phyloP scores from a whole-genome alignment of 1,139 yeast genomes.

The Yamadazyma sp. region DNA sequence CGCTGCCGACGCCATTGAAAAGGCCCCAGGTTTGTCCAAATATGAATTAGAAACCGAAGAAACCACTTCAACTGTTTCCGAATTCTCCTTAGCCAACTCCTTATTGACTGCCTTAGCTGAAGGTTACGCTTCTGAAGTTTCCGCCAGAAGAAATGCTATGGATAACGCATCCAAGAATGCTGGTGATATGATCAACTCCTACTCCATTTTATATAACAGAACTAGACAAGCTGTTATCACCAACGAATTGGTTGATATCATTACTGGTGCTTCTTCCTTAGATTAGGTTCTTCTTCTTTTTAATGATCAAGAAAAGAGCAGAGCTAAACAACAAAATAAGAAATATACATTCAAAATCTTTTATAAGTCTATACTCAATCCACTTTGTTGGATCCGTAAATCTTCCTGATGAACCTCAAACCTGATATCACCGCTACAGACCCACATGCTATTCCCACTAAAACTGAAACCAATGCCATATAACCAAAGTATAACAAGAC shows the following conservation, averaged over 20 bases:
- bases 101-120: conserved; percentile 92
- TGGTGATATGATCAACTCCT: conserved; percentile 95
- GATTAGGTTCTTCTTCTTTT: conserved; percentile 48
- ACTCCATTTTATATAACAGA: conserved; percentile 98
- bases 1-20: conserved; percentile 71
- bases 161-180: conserved; percentile 99
- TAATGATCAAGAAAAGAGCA: too few species aligned
- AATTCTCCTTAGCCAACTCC: conserved; percentile 88
- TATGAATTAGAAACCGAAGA: conserved; percentile 83
- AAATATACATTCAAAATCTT: conserved; percentile 3
- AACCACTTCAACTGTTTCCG: conserved; percentile 62
- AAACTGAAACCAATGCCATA: conserved; percentile 61
- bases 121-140: conserved; percentile 97
- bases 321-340: conserved; percentile 2
- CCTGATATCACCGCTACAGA: conserved; percentile 71
- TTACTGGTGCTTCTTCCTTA: conserved; percentile 99
- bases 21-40: conserved; percentile 83
- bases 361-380: conserved; percentile 34
- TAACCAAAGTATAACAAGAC: conserved; percentile 69
- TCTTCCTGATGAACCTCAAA: conserved; percentile 55
- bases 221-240: conserved; percentile 99
- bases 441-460: conserved; percentile 74
- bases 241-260: conserved; percentile 98
- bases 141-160: conserved; percentile 99
- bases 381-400: conserved; percentile 58